Evolutionary conservation across 192 early-diverging fungal species (phyloP).

Genomic region (Backusella liffmaniae): DNA sequence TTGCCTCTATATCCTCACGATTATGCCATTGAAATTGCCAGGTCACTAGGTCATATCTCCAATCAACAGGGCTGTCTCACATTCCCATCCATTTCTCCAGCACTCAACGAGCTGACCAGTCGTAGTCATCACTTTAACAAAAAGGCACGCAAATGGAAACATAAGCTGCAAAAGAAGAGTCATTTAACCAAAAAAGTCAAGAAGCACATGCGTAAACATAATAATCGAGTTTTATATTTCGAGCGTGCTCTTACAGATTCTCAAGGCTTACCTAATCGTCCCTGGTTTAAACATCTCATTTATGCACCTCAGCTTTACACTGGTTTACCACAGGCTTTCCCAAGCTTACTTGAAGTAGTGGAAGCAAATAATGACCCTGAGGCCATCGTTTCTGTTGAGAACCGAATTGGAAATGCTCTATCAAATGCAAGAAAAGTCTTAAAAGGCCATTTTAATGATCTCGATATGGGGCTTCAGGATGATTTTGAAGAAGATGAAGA

Average conservation of each 20-base stretch:
- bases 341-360: not conserved
- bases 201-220: slow-evolving; percentile 22
- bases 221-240: slow-evolving; percentile 43
- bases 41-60: slow-evolving; percentile 29
- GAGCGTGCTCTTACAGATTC: slow-evolving; percentile 50
- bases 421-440: not conserved
- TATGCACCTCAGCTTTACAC: slow-evolving; percentile 45
- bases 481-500: not conserved
- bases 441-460: not conserved
- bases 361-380: not conserved
- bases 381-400: not conserved
- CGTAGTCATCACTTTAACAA: not conserved
- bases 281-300: slow-evolving; percentile 57
- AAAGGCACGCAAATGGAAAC: not conserved
- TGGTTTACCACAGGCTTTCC: slow-evolving; percentile 32
- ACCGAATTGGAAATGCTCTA: not conserved
- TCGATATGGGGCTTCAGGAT: not conserved
- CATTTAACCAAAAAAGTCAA: slow-evolving; percentile 4
- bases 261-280: slow-evolving; percentile 34
- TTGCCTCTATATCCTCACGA: slow-evolving; percentile 31
- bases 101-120: not conserved
- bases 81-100: not conserved
- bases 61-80: not conserved
- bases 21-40: slow-evolving; percentile 42
- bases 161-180: not conserved